Evolutionary conservation across 1,284 basidiomycete genomes (phyloP).

Genomic region (Ceratobasidium sp.): DNA sequence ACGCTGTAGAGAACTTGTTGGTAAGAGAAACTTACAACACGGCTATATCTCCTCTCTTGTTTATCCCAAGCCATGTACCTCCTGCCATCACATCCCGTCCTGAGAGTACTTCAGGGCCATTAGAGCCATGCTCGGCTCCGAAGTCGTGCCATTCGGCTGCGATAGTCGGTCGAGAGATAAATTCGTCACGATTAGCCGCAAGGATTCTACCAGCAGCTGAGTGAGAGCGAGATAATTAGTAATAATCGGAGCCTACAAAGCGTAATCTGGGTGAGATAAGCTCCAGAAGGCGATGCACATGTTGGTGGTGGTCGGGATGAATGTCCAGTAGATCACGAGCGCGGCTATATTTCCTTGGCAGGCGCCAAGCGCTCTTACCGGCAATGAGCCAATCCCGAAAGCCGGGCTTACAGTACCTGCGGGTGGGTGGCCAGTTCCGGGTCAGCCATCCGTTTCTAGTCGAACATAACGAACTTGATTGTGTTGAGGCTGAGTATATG

Average conservation of each 20-base stretch:
- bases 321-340: neutral
- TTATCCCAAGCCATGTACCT: conserved; percentile 84
- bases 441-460: no score
- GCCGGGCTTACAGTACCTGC: no score
- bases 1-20: neutral
- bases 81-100: conserved; percentile 79
- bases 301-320: neutral
- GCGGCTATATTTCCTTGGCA: no score
- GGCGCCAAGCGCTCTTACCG: no score
- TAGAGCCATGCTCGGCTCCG: conserved; percentile 63
- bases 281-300: conserved; percentile 87
- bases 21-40: conserved; percentile 69
- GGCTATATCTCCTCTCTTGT: conserved; percentile 71
- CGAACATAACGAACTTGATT: no score
- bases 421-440: no score
- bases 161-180: conserved; percentile 73
- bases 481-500: no score
- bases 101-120: conserved; percentile 67
- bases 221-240: neutral
- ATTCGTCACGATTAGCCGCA: conserved; percentile 82
- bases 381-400: no score
- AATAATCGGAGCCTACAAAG: conserved; percentile 71
- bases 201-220: conserved; percentile 67
- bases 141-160: conserved; percentile 69
- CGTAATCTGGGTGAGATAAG: conserved; percentile 78